phyloP scores from a whole-genome alignment of 306 rosid species.

The Rosa multiflora region DNA sequence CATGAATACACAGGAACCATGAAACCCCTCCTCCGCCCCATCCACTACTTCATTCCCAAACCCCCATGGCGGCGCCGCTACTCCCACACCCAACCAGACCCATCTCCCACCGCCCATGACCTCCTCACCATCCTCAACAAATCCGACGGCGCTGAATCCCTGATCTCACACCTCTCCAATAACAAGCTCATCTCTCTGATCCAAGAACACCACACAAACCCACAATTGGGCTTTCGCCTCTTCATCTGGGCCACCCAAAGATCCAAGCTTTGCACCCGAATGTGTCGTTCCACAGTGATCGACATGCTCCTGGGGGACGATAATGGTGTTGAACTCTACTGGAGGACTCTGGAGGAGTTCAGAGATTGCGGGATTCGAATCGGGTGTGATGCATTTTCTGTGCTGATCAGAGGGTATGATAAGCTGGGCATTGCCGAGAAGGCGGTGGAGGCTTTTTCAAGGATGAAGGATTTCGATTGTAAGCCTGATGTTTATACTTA shows the following conservation, averaged over 20 bases:
- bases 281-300: constrained; percentile 25
- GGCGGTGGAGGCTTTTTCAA: constrained; percentile 52
- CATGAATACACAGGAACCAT: background rate
- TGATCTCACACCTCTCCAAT: constrained; percentile 17
- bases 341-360: constrained; percentile 49
- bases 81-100: constrained; percentile 18
- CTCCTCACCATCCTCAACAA: constrained; percentile 31
- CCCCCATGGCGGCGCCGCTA: constrained; percentile 24
- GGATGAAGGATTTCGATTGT: constrained; percentile 52
- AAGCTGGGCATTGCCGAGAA: constrained; percentile 37
- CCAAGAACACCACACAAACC: constrained; percentile 30
- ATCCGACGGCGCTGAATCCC: constrained; percentile 11
- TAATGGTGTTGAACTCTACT: constrained; percentile 42
- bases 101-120: constrained; percentile 20
- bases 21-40: constrained; percentile 16
- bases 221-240: constrained; percentile 39
- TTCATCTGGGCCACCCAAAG: constrained; percentile 66
- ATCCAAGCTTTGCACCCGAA: constrained; percentile 12
- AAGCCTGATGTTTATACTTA: constrained; percentile 49
- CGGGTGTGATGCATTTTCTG: constrained; percentile 38
- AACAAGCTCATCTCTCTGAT: constrained; percentile 17
- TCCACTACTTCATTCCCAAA: constrained; percentile 16
- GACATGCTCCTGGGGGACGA: constrained; percentile 32
- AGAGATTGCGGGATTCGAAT: constrained; percentile 43
- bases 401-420: constrained; percentile 42